Conservation (phyloP, 1,139 yeast species). For the Yamadazyma atlantica region DNA sequence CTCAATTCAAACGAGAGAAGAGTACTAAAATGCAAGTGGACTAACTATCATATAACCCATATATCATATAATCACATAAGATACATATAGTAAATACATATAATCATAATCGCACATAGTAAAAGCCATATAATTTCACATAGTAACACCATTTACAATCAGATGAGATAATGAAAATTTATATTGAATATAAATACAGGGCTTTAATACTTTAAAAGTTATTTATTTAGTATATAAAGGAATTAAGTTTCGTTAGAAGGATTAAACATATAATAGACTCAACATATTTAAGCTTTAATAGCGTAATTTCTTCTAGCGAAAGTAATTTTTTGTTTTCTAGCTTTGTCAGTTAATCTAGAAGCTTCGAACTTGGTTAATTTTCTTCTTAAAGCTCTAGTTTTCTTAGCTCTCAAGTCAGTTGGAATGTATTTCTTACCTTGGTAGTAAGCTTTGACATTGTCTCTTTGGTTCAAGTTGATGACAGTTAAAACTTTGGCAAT, state of each 20-base stretch:
- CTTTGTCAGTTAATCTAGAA: constrained; percentile 78
- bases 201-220: background rate
- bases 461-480: constrained; percentile 97
- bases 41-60: background rate
- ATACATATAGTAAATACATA: no score
- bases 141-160: no score
- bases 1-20: constrained; percentile 51
- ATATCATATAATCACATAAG: no score
- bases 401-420: constrained; percentile 98
- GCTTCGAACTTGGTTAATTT: constrained; percentile 87
- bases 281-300: constrained; percentile 81
- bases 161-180: no score
- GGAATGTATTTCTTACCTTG: constrained; percentile 96
- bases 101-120: no score
- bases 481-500: constrained; percentile 97
- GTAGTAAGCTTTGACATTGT: constrained; percentile 92
- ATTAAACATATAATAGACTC: constrained; percentile 1
- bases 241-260: constrained; percentile 3
- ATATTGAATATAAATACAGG: constrained; percentile 4
- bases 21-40: constrained; percentile 17
- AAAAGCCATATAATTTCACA: no score
- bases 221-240: constrained; percentile 2
- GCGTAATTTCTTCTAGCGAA: constrained; percentile 99
- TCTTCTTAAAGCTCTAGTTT: constrained; percentile 99
- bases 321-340: constrained; percentile 89